These are phyloP conservation scores for Margaritispora aquatica DNA, from an alignment of 495 filamentous ascomycete species.

Conservation along the genomic window DNA sequence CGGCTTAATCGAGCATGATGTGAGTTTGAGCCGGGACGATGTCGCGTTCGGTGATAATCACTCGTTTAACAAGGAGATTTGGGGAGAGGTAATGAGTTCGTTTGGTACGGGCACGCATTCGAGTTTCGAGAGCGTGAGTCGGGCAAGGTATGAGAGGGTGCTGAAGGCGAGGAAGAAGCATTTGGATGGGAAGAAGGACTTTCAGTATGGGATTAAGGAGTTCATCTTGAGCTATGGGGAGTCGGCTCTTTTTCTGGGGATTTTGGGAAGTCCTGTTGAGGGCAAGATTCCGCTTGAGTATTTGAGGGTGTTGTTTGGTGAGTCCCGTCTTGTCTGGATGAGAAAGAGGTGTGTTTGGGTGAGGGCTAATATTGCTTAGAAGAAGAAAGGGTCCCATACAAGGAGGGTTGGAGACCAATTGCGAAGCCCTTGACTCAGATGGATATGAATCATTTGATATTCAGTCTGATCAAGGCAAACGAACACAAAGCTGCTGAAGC, in stretches of 20 bases:
- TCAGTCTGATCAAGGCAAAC: constrained; percentile 11
- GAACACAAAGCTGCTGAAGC: constrained; percentile 16
- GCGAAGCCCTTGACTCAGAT: constrained; percentile 8
- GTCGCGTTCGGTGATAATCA: constrained; percentile 24
- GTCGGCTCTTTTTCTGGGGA: constrained; percentile 8
- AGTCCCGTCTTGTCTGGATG: too few relatives aligned
- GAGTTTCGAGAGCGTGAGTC: constrained; percentile 9
- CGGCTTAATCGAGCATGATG: constrained; percentile 29
- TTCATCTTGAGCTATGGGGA: constrained; percentile 17
- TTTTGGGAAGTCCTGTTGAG: constrained; percentile 11
- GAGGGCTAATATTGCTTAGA: constrained; percentile 6
- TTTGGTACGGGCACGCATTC: background rate
- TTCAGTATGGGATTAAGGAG: constrained; percentile 16
- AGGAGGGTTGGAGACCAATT: constrained; percentile 15
- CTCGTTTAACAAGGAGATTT: constrained; percentile 11
- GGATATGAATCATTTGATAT: constrained; percentile 18
- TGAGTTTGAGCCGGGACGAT: constrained; percentile 26
- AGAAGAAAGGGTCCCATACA: constrained; percentile 14
- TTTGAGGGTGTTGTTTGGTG: constrained; percentile 13
- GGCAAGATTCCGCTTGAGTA: constrained; percentile 15
- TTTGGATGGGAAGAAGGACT: constrained; percentile 8
- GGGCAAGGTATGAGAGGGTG: constrained; percentile 10
- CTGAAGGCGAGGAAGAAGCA: constrained; percentile 2
- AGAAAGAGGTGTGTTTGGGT: background rate
- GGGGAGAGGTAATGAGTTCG: background rate